Conservation (phyloP, 768 basidiomycete genomes). For the Gloeopeniophorella convolvens region DNA sequence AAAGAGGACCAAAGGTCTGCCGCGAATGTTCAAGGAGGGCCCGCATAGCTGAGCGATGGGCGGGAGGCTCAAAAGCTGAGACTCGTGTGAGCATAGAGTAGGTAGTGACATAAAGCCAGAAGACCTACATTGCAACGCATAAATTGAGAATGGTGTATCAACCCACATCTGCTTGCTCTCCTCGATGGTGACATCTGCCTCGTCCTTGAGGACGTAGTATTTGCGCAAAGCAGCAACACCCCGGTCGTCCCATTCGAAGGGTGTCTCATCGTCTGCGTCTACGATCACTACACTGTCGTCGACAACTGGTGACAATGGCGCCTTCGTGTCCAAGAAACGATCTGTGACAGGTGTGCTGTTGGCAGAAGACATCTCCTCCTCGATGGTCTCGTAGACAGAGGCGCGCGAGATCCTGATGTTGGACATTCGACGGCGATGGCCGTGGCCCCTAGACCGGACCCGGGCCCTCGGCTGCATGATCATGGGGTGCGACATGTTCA, state of each 20-base stretch:
- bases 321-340: constrained; percentile 8
- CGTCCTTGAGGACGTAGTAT: constrained; percentile 63
- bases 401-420: constrained; percentile 54
- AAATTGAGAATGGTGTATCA: constrained; percentile 72
- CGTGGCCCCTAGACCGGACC: constrained; percentile 51
- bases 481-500: constrained; percentile 46
- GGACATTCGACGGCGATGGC: constrained; percentile 67
- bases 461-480: constrained; percentile 39
- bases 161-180: constrained; percentile 62
- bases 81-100: constrained; percentile 3
- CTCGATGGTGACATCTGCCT: constrained; percentile 56
- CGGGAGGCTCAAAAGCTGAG: constrained; percentile 61
- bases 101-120: background rate
- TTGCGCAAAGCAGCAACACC: constrained; percentile 57
- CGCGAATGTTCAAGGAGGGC: constrained; percentile 69
- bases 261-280: constrained; percentile 44
- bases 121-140: constrained; percentile 61
- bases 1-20: constrained; percentile 65
- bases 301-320: constrained; percentile 6
- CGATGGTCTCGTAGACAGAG: constrained; percentile 75
- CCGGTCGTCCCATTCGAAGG: constrained; percentile 58
- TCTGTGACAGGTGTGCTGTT: constrained; percentile 23
- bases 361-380: constrained; percentile 57
- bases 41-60: constrained; percentile 58
- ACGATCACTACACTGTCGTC: constrained; percentile 39